Base-by-base conservation (phyloP, 2,329 filamentous ascomycete species). In the Zymoseptoria passerinii region DNA sequence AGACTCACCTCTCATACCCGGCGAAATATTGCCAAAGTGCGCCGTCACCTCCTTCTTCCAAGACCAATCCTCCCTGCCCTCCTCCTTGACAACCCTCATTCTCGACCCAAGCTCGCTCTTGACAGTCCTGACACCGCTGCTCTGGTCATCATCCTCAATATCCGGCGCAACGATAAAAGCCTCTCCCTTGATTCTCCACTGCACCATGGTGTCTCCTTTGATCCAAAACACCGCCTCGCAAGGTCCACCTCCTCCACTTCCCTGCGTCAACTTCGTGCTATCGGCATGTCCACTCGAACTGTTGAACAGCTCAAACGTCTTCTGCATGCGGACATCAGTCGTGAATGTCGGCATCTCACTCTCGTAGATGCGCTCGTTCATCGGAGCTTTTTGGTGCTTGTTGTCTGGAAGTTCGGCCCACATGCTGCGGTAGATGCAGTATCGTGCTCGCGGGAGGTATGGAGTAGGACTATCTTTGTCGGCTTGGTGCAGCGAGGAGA, bases 171-270 rank as follows among this genome's bases (percentile, higher is more conserved):
- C 77, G 4, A 96, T 76, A 76, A 86, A 94, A 18, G 87, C 89
- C 59, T 77, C 79, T 1, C 92, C 92, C 52, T 85, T 84, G 35
- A 97, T 73, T 59, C 92, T 83, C 92, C 92, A 97, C 77, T 97
- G 92, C 16, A 84, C 87, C 72, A 79, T 82, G 4, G 79, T 77
- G 50, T 86, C 82, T 18, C 61, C 56, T 63, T 83, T 81, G 8
- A 85, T 78, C 92, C 92, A 97, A 72, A 89, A 94, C 9, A 90
- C 83, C 6, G 86, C 89, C 75, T 96, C 92, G n/a, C 92, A 83
- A 2, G 81, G 80, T 0, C 84, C 84, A 48, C 90, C 85, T 40
- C 86, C 81, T 8, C 85, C 85, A 61, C 78, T 80, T 57, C 83
- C 77, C 61, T 74, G 70, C 48, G 70, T 66, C 61, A 74, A 77